Base-by-base conservation (phyloP, 2,329 filamentous ascomycete species). In the Hysterium pulicare region DNA sequence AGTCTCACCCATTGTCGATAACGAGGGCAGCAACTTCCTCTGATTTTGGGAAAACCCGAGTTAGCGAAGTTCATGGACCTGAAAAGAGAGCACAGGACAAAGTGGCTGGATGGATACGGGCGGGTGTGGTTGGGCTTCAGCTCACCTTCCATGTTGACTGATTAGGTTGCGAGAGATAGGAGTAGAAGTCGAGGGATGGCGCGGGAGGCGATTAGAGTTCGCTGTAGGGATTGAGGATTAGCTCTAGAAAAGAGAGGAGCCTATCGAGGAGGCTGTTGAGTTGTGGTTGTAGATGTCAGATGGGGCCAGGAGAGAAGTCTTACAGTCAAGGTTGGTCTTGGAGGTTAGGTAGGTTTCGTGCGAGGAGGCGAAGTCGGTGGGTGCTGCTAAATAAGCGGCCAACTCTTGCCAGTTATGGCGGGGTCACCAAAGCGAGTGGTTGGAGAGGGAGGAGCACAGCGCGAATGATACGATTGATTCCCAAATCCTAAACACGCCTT, bases 1-100 rank as follows among this genome's bases (percentile, higher is more conserved):
- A 58, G 76, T 79, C 90, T 88, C 91, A 98, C 93, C 93, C 93
- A 97, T 98, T 98, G 90, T 98, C 93, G 80, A 98, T 97, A 78
- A 98, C 93, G 88, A 98, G 90, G 77, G 93, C 93, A 76, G 93
- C 93, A 78, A 98, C 93, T 89, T 98, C 93, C 84, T 98, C 93
- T 97, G 72, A 75, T 77, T 47, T 54, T 15, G 51, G 41, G 45
- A 50, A 48, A 45, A 50, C 38, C 51, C 40, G 50, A 33, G 59
- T 69, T 57, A 69, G 66, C 62, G 54, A 47, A 56, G 53, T 38
- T 62, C 55, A 58, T 58, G 55, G 56, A 63, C 54, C 56, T 49
- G 47, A 44, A 52, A 31, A 34, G 50, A 54, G 47, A 44, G 23
- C 22, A 17, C 32, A 2, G 33, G 28, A 24, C 8, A 47, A 42